These are phyloP conservation scores for Tripterygium wilfordii DNA, from an alignment of 177 flowering plant species.

Conservation along the genomic window DNA sequence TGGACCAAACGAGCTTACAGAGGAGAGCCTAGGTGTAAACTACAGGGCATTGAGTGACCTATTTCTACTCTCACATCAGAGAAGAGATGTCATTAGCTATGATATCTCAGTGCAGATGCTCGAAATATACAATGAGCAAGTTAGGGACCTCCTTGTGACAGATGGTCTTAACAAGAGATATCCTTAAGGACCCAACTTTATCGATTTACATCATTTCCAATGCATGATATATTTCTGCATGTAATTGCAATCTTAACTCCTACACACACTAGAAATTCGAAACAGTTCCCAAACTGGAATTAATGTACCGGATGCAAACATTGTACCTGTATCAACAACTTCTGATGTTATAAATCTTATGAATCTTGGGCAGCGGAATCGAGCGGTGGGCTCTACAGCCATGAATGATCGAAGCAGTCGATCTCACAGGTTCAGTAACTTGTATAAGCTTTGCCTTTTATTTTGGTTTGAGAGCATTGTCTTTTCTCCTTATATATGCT, in stretches of 20 bases:
- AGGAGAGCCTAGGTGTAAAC: slow-evolving; percentile 57
- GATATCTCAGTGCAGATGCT: slow-evolving; percentile 69
- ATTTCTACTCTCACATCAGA: slow-evolving; percentile 44
- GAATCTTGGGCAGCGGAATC: slow-evolving; percentile 59
- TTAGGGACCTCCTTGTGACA: slow-evolving; percentile 54
- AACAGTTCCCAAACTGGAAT: slow-evolving; percentile 58
- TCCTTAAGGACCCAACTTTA: slow-evolving; percentile 36
- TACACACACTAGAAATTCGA: slow-evolving; percentile 55
- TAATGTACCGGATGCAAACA: slow-evolving; percentile 66
- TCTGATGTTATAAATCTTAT: slow-evolving; percentile 57
- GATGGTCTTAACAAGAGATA: slow-evolving; percentile 57
- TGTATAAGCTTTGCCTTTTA: background rate
- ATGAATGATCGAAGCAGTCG: slow-evolving; percentile 73
- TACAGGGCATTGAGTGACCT: slow-evolving; percentile 61
- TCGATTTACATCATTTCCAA: slow-evolving; percentile 1
- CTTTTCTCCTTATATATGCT: background rate
- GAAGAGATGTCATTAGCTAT: slow-evolving; percentile 42
- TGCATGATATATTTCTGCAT: slow-evolving; percentile 20
- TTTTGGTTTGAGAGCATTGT: background rate
- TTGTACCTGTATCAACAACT: slow-evolving; percentile 50
- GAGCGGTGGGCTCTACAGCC: slow-evolving; percentile 64
- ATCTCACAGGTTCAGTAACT: slow-evolving; percentile 47
- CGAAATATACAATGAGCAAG: slow-evolving; percentile 77
- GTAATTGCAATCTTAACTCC: slow-evolving; percentile 31
- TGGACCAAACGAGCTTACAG: slow-evolving; percentile 52